A percentile compares a stretch with the other conserved stretches of the same genome.
phyloP scores from a whole-genome alignment of 2,329 filamentous ascomycete species.

The Periglandula ipomoeae region DNA sequence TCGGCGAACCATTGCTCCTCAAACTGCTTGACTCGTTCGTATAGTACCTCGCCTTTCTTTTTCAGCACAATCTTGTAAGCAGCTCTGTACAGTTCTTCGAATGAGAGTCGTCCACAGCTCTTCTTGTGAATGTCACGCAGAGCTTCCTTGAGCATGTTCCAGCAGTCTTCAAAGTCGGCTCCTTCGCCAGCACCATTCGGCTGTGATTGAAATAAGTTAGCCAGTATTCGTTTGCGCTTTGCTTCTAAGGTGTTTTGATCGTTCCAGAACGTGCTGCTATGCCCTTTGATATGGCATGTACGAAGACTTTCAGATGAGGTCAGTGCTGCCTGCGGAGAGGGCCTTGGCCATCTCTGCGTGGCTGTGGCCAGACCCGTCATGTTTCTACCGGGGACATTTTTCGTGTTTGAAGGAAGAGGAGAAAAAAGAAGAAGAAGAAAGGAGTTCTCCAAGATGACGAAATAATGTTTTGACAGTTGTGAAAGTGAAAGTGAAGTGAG shows the following conservation, averaged over 20 bases:
- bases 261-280: no score
- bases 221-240: neutral
- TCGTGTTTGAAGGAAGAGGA: neutral
- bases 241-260: neutral
- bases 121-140: slow-evolving; percentile 85
- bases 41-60: slow-evolving; percentile 75
- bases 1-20: slow-evolving; percentile 73
- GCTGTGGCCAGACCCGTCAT: no score
- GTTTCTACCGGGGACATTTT: no score
- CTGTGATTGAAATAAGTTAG: slow-evolving; percentile 19
- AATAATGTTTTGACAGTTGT: neutral
- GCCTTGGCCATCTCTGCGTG: neutral
- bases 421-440: neutral
- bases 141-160: slow-evolving; percentile 67
- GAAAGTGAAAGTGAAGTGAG: neutral
- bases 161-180: slow-evolving; percentile 78
- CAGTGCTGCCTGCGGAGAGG: neutral
- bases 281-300: neutral
- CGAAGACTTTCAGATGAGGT: neutral
- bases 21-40: slow-evolving; percentile 69
- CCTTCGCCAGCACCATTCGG: slow-evolving; percentile 39
- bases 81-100: slow-evolving; percentile 89
- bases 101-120: slow-evolving; percentile 81
- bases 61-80: slow-evolving; percentile 90
- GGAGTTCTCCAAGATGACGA: neutral